A percentile compares a stretch with the other conserved stretches of the same genome.
Evolutionary conservation across 345 rosid species (phyloP).

Genomic region (Cardamine resedifolia): DNA sequence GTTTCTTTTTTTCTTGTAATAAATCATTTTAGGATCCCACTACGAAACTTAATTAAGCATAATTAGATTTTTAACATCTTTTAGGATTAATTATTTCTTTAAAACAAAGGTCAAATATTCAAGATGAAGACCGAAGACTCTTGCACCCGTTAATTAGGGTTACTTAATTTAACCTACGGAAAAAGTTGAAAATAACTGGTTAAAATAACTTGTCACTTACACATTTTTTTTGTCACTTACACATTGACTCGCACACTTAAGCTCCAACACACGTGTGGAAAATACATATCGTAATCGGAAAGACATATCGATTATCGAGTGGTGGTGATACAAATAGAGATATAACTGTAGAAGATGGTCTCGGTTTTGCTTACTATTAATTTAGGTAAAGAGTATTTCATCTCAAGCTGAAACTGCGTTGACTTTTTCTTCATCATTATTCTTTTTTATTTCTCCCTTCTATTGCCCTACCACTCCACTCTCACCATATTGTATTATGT

Average conservation of each 20-base stretch:
- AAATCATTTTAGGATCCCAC: not conserved
- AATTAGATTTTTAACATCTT: too few relatives aligned
- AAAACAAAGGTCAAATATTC: too few relatives aligned
- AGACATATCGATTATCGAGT: not conserved
- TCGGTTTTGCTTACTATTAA: not conserved
- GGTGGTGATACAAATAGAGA: not conserved
- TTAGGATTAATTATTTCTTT: too few relatives aligned
- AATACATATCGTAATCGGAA: not conserved
- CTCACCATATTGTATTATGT: not conserved
- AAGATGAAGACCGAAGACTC: not conserved
- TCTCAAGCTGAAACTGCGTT: conserved; percentile 13
- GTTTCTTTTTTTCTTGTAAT: too few relatives aligned
- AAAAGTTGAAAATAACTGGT: not conserved
- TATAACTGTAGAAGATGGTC: conserved; percentile 5
- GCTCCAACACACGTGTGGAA: not conserved
- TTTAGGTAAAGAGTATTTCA: not conserved
- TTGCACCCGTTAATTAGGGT: conserved; percentile 26
- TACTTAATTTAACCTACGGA: conserved; percentile 3
- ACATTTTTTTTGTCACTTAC: too few relatives aligned
- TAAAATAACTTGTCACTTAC: not conserved
- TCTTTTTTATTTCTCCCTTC: not conserved
- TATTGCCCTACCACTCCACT: conserved; percentile 30
- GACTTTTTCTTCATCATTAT: conserved; percentile 18
- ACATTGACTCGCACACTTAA: not conserved
- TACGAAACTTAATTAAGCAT: not conserved